These are phyloP conservation scores for Hericium erinaceus DNA, from an alignment of 768 basidiomycete genomes.

Conservation along the genomic window DNA sequence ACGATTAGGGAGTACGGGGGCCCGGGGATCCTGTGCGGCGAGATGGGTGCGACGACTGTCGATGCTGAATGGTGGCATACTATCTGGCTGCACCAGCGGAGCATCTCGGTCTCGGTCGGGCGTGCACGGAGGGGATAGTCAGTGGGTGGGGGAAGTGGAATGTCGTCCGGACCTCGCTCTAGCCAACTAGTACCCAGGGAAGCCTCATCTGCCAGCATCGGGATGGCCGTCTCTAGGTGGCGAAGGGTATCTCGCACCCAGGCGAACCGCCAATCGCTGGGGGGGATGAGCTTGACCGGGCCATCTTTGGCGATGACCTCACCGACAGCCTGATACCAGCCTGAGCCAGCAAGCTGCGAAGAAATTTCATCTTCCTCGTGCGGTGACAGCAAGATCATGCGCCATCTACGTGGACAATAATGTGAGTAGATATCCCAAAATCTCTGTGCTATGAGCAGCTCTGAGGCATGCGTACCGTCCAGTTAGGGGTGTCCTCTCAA, in stretches of 20 bases:
- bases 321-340: slow-evolving; percentile 80
- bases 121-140: slow-evolving; percentile 77
- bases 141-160: slow-evolving; percentile 73
- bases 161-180: slow-evolving; percentile 36
- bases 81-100: slow-evolving; percentile 35
- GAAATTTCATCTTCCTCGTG: slow-evolving; percentile 90
- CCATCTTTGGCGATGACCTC: slow-evolving; percentile 67
- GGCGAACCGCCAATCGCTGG: slow-evolving; percentile 78
- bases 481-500: slow-evolving; percentile 77
- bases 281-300: slow-evolving; percentile 50
- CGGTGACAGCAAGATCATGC: slow-evolving; percentile 82
- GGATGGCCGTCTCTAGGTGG: slow-evolving; percentile 67
- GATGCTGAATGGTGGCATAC: slow-evolving; percentile 23
- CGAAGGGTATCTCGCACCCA: slow-evolving; percentile 83
- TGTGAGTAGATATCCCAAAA: neutral
- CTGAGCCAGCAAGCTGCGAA: slow-evolving; percentile 68
- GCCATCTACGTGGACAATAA: slow-evolving; percentile 45
- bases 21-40: slow-evolving; percentile 56
- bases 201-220: slow-evolving; percentile 51
- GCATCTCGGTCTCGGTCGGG: slow-evolving; percentile 63
- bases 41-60: slow-evolving; percentile 17
- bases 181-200: slow-evolving; percentile 50
- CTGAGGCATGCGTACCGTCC: slow-evolving; percentile 43
- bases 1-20: slow-evolving; percentile 87
- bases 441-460: neutral